Percentiles rank a stretch among this genome's conserved stretches.
Evolutionary conservation across 441 rosid genomes (phyloP).

Genomic region (Populus hybrid): DNA sequence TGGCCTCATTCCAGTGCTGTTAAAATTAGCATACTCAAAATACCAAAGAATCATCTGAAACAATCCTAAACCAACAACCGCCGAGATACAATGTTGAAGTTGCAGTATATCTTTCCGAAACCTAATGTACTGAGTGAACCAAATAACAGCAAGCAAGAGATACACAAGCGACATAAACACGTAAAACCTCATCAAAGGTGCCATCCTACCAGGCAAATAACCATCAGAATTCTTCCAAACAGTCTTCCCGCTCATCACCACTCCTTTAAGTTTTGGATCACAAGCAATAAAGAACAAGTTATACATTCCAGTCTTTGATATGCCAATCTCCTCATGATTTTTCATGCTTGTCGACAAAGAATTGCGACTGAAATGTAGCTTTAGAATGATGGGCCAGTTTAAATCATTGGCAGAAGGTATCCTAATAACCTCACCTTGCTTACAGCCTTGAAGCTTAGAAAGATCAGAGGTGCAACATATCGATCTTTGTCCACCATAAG

Average conservation of each 20-base stretch:
- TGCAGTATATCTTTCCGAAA: constrained; percentile 82
- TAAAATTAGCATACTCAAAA: constrained; percentile 75
- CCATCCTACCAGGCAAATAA: constrained; percentile 96
- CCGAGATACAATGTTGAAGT: constrained; percentile 86
- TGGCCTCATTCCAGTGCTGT: constrained; percentile 73
- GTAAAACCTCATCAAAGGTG: constrained; percentile 83
- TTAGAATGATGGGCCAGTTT: constrained; percentile 79
- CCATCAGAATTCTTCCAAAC: constrained; percentile 92
- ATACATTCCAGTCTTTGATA: constrained; percentile 83
- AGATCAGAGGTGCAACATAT: constrained; percentile 97
- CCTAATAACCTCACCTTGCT: constrained; percentile 84
- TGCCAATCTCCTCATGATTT: constrained; percentile 35
- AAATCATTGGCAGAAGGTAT: constrained; percentile 67
- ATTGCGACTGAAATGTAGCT: constrained; percentile 54
- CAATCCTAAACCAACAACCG: constrained; percentile 70
- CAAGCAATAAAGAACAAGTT: constrained; percentile 83
- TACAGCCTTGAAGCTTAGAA: constrained; percentile 89
- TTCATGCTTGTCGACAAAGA: constrained; percentile 41
- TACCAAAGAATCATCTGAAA: constrained; percentile 95
- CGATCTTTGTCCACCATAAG: constrained; percentile 97
- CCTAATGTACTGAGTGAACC: constrained; percentile 81
- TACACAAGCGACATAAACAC: constrained; percentile 70
- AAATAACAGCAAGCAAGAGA: constrained; percentile 56
- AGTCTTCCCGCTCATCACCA: constrained; percentile 84
- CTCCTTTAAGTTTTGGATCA: constrained; percentile 75